A percentile compares a stretch with the other conserved stretches of the same genome.
phyloP scores from a whole-genome alignment of 139 green algal genomes.

The Parachlorella kessleri region DNA sequence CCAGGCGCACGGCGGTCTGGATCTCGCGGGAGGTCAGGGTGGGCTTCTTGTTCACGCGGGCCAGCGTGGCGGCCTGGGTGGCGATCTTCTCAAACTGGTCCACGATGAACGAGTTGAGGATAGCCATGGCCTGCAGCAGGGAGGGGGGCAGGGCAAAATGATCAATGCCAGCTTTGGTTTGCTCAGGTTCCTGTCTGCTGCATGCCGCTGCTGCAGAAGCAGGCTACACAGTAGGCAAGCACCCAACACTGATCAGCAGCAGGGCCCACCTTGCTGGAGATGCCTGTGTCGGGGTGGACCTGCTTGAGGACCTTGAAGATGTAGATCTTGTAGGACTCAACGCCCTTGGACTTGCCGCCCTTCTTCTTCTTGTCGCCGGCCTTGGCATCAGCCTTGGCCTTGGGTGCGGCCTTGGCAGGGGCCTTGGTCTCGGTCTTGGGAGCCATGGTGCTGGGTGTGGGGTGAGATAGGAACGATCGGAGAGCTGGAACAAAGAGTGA shows the following conservation, averaged over 20 bases:
- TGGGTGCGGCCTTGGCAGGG: neutral
- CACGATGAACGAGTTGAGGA: conserved; percentile 96
- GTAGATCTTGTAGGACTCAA: conserved; percentile 96
- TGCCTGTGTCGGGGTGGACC: conserved; percentile 85
- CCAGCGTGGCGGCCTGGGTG: conserved; percentile 70
- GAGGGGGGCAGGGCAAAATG: too few species aligned
- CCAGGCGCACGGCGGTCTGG: conserved; percentile 85
- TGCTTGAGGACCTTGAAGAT: conserved; percentile 95
- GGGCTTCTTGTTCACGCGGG: conserved; percentile 87
- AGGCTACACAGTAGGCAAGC: too few species aligned
- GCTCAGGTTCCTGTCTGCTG: too few species aligned
- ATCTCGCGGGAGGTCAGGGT: conserved; percentile 90
- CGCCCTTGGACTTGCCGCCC: conserved; percentile 22
- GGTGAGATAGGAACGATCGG: neutral
- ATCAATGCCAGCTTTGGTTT: too few species aligned
- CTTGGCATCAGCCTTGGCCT: neutral
- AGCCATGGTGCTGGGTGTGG: neutral
- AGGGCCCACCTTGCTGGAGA: conserved; percentile 81
- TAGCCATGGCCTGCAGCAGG: conserved; percentile 96
- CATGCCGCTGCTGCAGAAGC: too few species aligned
- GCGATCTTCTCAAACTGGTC: conserved; percentile 88
- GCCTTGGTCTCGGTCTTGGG: neutral
- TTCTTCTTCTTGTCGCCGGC: conserved; percentile 24
- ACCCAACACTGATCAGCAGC: too few species aligned
- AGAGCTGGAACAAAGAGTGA: neutral